These are phyloP conservation scores for Blastocystis sp. DNA, from an alignment of 352 stramenopile genomes.

Conservation along the genomic window DNA sequence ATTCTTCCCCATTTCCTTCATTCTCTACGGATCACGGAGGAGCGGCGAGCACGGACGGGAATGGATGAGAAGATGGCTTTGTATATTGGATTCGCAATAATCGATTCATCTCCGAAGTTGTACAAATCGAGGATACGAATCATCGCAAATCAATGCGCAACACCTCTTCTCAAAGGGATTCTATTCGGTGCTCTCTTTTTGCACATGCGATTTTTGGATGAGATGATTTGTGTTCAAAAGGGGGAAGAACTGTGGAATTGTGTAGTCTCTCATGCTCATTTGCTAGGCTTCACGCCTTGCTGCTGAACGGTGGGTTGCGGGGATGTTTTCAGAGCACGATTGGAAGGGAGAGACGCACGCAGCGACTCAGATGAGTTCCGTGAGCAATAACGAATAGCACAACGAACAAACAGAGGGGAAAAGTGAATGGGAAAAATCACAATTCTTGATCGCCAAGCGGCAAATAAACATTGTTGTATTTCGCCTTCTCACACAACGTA, in stretches of 20 bases:
- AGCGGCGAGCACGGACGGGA: constrained; percentile 1
- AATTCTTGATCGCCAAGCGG: neutral
- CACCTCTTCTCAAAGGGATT: neutral
- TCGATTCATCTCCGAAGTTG: constrained; percentile 57
- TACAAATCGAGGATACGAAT: constrained; percentile 65
- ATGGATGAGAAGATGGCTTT: constrained; percentile 28
- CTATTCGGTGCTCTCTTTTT: constrained; percentile 14
- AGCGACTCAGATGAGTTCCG: too few species aligned
- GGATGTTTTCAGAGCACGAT: too few species aligned
- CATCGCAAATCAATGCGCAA: constrained; percentile 8
- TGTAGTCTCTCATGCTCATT: too few species aligned
- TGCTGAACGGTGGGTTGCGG: too few species aligned
- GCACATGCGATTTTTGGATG: constrained; percentile 44
- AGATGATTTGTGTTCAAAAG: too few species aligned
- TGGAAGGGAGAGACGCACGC: too few species aligned
- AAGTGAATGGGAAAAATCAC: too few species aligned
- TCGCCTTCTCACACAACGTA: neutral
- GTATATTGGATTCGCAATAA: constrained; percentile 57
- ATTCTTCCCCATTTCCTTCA: constrained; percentile 7
- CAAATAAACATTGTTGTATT: neutral
- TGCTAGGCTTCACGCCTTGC: too few species aligned
- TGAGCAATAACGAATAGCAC: too few species aligned
- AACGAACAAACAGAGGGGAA: too few species aligned
- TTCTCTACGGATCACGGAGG: constrained; percentile 16
- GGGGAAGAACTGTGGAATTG: too few species aligned